phyloP scores from a whole-genome alignment of 768 basidiomycete species.

The Fomitopsis pulvina region DNA sequence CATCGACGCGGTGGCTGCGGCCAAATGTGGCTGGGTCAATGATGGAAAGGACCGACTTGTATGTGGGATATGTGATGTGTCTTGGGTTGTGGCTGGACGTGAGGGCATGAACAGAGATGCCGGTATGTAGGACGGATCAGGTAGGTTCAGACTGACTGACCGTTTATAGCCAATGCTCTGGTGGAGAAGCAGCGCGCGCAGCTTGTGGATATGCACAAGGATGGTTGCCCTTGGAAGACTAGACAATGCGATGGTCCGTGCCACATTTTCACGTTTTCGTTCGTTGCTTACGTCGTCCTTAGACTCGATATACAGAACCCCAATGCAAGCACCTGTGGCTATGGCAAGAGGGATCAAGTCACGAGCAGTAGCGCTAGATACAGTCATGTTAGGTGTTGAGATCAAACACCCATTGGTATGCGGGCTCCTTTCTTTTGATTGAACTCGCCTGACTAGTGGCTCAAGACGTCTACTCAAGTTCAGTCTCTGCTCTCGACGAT shows the following conservation, averaged over 20 bases:
- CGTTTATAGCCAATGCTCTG: conserved; percentile 50
- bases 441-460: neutral
- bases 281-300: conserved; percentile 2
- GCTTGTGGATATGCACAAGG: conserved; percentile 67
- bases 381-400: conserved; percentile 44
- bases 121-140: conserved; percentile 42
- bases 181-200: conserved; percentile 66
- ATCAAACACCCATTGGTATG: conserved; percentile 73
- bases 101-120: conserved; percentile 73
- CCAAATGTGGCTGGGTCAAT: conserved; percentile 80
- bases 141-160: conserved; percentile 23
- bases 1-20: conserved; percentile 74
- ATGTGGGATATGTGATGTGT: conserved; percentile 63
- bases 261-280: neutral
- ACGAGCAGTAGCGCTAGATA: conserved; percentile 46
- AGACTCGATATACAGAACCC: conserved; percentile 72
- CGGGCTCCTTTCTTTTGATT: neutral
- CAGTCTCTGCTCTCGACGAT: conserved; percentile 45
- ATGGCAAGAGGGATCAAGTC: conserved; percentile 57
- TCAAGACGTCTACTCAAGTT: conserved; percentile 53
- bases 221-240: conserved; percentile 79
- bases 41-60: conserved; percentile 75
- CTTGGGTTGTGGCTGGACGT: conserved; percentile 67
- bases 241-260: conserved; percentile 73
- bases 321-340: conserved; percentile 56